Percentiles rank a stretch among this genome's conserved stretches.
Conservation (phyloP, 2,329 filamentous ascomycete genomes). For the Ceratocystis smalleyi region DNA sequence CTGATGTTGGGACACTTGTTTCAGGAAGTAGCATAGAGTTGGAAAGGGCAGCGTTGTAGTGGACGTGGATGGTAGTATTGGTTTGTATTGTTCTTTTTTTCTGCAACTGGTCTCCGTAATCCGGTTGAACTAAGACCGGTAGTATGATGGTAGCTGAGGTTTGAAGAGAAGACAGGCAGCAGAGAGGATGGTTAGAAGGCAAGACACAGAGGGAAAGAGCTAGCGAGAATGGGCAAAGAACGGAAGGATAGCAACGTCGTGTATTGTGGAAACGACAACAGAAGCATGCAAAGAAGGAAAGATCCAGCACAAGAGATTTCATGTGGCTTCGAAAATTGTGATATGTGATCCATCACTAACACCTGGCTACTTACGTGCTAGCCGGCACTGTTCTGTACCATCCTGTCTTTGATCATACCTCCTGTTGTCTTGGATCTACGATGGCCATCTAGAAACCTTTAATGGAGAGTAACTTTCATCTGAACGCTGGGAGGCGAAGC, state of each 20-base stretch:
- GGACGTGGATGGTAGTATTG: background rate
- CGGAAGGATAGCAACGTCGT: too few species aligned
- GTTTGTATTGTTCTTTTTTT: background rate
- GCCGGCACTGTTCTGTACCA: background rate
- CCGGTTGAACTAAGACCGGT: background rate
- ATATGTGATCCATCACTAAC: too few species aligned
- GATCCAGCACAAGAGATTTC: too few species aligned
- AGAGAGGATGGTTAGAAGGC: background rate
- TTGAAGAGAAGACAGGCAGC: background rate
- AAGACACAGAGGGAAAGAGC: background rate
- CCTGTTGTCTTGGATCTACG: background rate
- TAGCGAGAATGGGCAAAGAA: too few species aligned
- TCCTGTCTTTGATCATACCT: background rate
- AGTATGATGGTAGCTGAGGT: background rate
- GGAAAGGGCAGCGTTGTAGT: conserved; percentile 1
- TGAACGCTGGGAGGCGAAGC: background rate
- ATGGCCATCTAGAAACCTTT: background rate
- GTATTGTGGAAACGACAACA: too few species aligned
- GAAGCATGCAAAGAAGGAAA: too few species aligned
- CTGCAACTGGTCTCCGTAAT: background rate
- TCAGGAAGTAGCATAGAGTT: background rate
- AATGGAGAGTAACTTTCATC: background rate
- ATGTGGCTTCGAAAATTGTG: too few species aligned
- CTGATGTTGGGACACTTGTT: background rate
- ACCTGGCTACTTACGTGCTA: background rate